phyloP scores from a whole-genome alignment of 148 eudicot species.

The Diospyros kaki region DNA sequence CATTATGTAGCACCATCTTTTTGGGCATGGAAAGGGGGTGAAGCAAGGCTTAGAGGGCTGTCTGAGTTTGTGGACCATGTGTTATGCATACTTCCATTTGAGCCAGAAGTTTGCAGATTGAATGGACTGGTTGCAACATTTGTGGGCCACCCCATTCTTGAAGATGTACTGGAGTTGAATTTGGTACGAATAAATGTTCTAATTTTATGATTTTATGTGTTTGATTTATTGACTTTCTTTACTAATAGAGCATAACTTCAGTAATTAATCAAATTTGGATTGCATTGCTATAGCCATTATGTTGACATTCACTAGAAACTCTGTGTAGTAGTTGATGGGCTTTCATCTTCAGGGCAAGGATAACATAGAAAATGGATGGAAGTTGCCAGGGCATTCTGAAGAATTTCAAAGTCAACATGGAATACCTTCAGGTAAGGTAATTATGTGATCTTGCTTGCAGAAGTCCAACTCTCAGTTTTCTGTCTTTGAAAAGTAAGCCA shows the following conservation, averaged over 20 bases:
- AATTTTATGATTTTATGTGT: background rate
- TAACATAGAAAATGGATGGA: slow-evolving; percentile 31
- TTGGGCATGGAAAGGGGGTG: slow-evolving; percentile 99
- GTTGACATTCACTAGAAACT: background rate
- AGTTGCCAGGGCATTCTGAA: slow-evolving; percentile 47
- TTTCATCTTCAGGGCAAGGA: slow-evolving; percentile 30
- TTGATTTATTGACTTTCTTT: background rate
- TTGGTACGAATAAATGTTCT: slow-evolving; percentile 29
- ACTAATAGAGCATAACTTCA: background rate
- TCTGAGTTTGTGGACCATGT: slow-evolving; percentile 77
- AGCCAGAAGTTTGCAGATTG: slow-evolving; percentile 64
- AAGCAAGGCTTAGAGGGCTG: slow-evolving; percentile 74
- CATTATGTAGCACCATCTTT: slow-evolving; percentile 98
- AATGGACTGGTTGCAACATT: slow-evolving; percentile 81
- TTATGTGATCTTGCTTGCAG: background rate
- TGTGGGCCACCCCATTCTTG: slow-evolving; percentile 89
- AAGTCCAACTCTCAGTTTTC: background rate
- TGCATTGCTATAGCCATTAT: background rate
- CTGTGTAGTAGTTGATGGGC: background rate
- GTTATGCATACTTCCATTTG: slow-evolving; percentile 89
- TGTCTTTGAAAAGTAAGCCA: background rate
- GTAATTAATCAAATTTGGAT: background rate
- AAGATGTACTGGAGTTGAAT: slow-evolving; percentile 70
- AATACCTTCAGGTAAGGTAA: slow-evolving; percentile 59
- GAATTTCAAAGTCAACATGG: slow-evolving; percentile 45